Percentiles rank a stretch among this genome's conserved stretches.
Conservation (phyloP, 805 yeast species). For the Starmerella bombicola region DNA sequence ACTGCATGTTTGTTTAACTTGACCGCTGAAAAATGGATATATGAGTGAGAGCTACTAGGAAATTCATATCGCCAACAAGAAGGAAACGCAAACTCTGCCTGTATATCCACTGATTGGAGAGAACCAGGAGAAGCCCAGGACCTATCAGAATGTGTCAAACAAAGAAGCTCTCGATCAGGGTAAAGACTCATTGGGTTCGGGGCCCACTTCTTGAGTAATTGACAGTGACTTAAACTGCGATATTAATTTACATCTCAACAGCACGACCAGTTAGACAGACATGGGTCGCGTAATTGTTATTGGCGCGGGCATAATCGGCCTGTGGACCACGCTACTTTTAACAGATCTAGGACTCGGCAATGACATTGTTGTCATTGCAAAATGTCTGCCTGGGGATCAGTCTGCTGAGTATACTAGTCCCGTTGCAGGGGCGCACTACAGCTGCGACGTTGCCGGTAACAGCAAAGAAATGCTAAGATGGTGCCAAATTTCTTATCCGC, state of each 20-base stretch:
- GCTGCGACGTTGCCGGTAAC: conserved; percentile 44
- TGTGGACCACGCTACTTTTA: conserved; percentile 47
- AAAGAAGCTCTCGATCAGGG: too few relatives aligned
- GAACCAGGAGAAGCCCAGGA: too few relatives aligned
- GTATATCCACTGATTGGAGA: too few relatives aligned
- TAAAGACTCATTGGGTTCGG: not conserved
- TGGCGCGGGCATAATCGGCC: conserved; percentile 56
- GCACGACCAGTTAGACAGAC: not conserved
- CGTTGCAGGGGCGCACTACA: conserved; percentile 60
- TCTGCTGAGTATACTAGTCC: conserved; percentile 67
- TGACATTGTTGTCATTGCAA: conserved; percentile 47
- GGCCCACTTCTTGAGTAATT: too few relatives aligned
- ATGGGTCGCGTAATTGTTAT: conserved; percentile 24
- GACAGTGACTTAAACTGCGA: too few relatives aligned
- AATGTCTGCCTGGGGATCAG: conserved; percentile 66
- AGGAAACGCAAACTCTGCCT: too few relatives aligned
- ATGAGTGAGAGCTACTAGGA: too few relatives aligned
- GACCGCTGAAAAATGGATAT: too few relatives aligned
- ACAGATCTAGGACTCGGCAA: conserved; percentile 32
- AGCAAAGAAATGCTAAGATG: conserved; percentile 39
- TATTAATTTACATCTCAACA: not conserved
- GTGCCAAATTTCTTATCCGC: conserved; percentile 47
- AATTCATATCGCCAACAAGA: too few relatives aligned
- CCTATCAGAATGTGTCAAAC: too few relatives aligned
- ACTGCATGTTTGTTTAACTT: too few relatives aligned